A percentile compares a stretch with the other conserved stretches of the same genome.
Conservation (phyloP, 306 rosid genomes). For the Delonix regia region DNA sequence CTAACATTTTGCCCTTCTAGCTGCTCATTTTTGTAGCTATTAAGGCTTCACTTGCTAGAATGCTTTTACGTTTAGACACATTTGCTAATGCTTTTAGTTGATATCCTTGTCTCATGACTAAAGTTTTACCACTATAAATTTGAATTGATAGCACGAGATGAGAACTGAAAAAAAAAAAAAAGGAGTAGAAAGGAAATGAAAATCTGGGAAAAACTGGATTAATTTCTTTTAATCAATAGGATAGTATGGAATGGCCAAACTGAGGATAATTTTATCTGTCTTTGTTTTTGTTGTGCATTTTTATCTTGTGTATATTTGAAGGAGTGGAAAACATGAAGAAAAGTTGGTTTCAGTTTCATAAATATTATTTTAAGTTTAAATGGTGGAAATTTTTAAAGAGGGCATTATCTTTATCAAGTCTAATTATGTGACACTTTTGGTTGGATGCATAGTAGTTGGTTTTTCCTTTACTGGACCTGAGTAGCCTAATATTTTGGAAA, state of each 20-base stretch:
- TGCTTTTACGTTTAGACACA: background rate
- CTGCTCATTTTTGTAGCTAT: background rate
- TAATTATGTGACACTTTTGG: background rate
- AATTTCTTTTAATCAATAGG: background rate
- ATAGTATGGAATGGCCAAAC: constrained; percentile 12
- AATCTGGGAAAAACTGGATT: background rate
- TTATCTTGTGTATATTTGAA: background rate
- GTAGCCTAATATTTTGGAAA: background rate
- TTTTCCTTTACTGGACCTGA: background rate
- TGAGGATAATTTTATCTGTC: constrained; percentile 1
- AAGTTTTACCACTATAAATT: background rate
- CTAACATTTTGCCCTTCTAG: background rate
- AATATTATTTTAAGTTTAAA: background rate
- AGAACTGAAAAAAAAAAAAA: background rate
- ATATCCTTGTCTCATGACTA: constrained; percentile 5
- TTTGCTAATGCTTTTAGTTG: constrained; percentile 4
- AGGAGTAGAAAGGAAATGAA: background rate
- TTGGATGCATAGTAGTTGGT: too few relatives aligned
- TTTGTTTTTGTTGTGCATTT: background rate
- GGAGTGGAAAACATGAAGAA: background rate
- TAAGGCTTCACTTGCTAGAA: constrained; percentile 23
- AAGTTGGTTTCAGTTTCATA: background rate
- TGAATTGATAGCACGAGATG: background rate
- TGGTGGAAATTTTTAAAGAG: background rate
- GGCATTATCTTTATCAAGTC: constrained; percentile 14